Evolutionary conservation across 176 grass and related monocot species (phyloP).

Genomic region (Oryza longistaminata): DNA sequence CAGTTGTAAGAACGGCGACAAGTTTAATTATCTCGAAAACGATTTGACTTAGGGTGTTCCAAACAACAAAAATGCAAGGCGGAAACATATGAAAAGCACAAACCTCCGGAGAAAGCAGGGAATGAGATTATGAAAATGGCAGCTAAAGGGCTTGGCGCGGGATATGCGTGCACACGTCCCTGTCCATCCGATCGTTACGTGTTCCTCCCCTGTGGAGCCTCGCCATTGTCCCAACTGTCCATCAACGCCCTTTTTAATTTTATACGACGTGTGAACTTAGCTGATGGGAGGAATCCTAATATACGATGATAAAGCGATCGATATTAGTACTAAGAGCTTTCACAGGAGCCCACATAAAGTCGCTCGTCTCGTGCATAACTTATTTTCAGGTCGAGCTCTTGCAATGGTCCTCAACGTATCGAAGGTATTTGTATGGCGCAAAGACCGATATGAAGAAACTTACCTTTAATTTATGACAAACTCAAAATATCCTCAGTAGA

Average conservation of each 20-base stretch:
- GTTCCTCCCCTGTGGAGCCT: conserved; percentile 2
- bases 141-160: background rate
- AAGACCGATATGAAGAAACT: background rate
- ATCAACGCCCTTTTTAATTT: background rate
- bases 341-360: background rate
- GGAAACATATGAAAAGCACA: background rate
- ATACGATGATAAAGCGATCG: background rate
- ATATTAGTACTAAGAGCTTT: background rate
- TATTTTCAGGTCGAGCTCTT: background rate
- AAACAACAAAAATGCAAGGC: background rate
- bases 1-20: background rate
- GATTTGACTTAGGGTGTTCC: background rate
- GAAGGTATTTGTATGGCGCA: background rate
- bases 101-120: background rate
- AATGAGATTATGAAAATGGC: background rate
- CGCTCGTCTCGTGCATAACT: background rate
- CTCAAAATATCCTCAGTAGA: background rate
- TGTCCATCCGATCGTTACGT: conserved; percentile 12
- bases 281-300: background rate
- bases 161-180: background rate
- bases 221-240: conserved; percentile 26
- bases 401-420: background rate
- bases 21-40: background rate
- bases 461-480: background rate
- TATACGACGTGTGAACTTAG: conserved; percentile 8